Conservation (phyloP, 768 basidiomycete genomes). For the Agaricus bisporus region DNA sequence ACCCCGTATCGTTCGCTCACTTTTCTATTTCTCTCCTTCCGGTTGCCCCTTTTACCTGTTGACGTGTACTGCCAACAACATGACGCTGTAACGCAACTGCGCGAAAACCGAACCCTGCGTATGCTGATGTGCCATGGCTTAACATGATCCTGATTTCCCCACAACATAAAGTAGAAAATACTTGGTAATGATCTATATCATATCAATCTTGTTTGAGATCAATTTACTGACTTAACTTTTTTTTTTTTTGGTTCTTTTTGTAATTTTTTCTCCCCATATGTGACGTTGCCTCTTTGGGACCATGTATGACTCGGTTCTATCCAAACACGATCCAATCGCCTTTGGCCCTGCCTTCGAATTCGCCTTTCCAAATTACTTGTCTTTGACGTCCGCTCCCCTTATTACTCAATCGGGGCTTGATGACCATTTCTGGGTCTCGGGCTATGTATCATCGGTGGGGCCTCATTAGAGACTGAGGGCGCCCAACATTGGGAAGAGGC, state of each 20-base stretch:
- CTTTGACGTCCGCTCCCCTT: neutral
- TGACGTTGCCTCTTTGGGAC: neutral
- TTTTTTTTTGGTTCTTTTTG: neutral
- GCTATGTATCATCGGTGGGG: neutral
- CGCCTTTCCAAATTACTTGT: neutral
- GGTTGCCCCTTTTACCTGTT: neutral
- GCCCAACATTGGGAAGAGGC: slow-evolving; percentile 39
- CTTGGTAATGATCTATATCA: slow-evolving; percentile 27
- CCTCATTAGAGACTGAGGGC: slow-evolving; percentile 13
- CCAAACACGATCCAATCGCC: neutral
- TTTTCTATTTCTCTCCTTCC: neutral
- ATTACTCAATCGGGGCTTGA: slow-evolving; percentile 7
- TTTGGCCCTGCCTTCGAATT: neutral
- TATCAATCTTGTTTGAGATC: slow-evolving; percentile 5
- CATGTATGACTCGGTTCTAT: too few relatives aligned
- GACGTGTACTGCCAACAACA: neutral
- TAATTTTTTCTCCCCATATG: neutral
- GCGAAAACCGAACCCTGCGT: neutral
- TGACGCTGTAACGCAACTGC: neutral
- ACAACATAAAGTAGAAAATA: slow-evolving; percentile 28
- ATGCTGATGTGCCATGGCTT: too few relatives aligned
- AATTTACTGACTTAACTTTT: slow-evolving; percentile 1
- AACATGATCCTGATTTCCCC: neutral
- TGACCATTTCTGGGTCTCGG: neutral
- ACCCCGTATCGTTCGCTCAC: neutral